phyloP scores from a whole-genome alignment of 164 flowering plant species.

The Saururus chinensis region DNA sequence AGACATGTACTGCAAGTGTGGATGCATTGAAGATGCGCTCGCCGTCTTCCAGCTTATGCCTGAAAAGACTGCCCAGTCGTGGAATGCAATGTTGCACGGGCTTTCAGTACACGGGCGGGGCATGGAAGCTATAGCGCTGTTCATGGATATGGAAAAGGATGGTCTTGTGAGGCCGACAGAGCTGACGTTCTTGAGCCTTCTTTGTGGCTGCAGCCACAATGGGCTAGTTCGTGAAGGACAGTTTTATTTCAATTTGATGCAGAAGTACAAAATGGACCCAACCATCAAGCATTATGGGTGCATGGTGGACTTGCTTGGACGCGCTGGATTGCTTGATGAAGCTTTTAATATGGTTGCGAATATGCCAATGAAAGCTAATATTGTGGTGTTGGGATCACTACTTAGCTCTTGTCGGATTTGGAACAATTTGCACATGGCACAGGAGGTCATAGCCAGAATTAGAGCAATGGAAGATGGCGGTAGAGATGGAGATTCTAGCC shows the following conservation, averaged over 20 bases:
- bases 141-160: slow-evolving; percentile 8
- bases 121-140: slow-evolving; percentile 5
- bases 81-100: slow-evolving; percentile 17
- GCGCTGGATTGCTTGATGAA: slow-evolving; percentile 5
- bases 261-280: slow-evolving; percentile 4
- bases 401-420: slow-evolving; percentile 12
- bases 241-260: slow-evolving; percentile 5
- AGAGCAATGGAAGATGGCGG: slow-evolving; percentile 6
- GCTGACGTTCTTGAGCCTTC: slow-evolving; percentile 5
- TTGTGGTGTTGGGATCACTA: slow-evolving; percentile 6
- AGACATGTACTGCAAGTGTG: slow-evolving; percentile 14
- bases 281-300: slow-evolving; percentile 12
- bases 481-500: slow-evolving; percentile 8
- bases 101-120: slow-evolving; percentile 14
- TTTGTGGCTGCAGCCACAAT: slow-evolving; percentile 8
- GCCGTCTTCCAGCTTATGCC: slow-evolving; percentile 9
- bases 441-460: slow-evolving; percentile 8
- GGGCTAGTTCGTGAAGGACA: slow-evolving; percentile 6
- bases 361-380: slow-evolving; percentile 9
- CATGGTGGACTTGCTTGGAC: slow-evolving; percentile 13
- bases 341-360: slow-evolving; percentile 1
- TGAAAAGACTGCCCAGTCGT: slow-evolving; percentile 6
- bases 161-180: slow-evolving; percentile 8
- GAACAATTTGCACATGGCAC: slow-evolving; percentile 10
- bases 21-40: slow-evolving; percentile 9